Percentiles rank a stretch among this genome's conserved stretches.
Evolutionary conservation across 2,329 filamentous ascomycete genomes (phyloP).

Genomic region (Scolecobasidium constrictum): DNA sequence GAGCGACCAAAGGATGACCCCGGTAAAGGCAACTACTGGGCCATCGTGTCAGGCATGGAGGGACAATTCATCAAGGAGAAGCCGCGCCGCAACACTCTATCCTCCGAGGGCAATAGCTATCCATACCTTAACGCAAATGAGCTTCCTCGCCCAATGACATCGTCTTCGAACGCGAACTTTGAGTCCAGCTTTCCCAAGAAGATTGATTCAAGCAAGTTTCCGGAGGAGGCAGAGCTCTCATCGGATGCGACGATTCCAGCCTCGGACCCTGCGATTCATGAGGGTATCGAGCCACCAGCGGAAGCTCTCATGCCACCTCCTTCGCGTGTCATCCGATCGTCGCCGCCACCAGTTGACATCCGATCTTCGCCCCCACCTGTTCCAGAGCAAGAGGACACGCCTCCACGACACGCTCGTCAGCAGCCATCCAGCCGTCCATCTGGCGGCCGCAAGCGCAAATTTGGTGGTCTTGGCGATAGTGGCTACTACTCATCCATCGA

Average conservation of each 20-base stretch:
- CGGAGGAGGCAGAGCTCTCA: slow-evolving; percentile 38
- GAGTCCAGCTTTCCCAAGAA: slow-evolving; percentile 24
- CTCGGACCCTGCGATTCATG: slow-evolving; percentile 38
- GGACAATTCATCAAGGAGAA: slow-evolving; percentile 84
- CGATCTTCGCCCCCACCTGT: slow-evolving; percentile 93
- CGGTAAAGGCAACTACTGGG: slow-evolving; percentile 96
- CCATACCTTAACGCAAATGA: slow-evolving; percentile 19
- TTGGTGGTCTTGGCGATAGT: slow-evolving; percentile 77
- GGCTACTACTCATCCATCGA: slow-evolving; percentile 92
- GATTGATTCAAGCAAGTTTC: slow-evolving; percentile 39
- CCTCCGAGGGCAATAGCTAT: slow-evolving; percentile 35
- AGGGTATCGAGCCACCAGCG: slow-evolving; percentile 31
- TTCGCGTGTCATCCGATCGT: slow-evolving; percentile 46
- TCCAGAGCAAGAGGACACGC: slow-evolving; percentile 45
- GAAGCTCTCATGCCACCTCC: slow-evolving; percentile 28
- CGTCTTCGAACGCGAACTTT: slow-evolving; percentile 21
- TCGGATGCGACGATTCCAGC: slow-evolving; percentile 42
- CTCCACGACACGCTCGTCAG: slow-evolving; percentile 46
- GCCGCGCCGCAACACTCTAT: slow-evolving; percentile 45
- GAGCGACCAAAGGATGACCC: slow-evolving; percentile 94
- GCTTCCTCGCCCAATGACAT: slow-evolving; percentile 17
- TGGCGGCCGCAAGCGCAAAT: slow-evolving; percentile 54
- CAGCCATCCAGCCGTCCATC: slow-evolving; percentile 3
- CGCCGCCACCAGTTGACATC: slow-evolving; percentile 60
- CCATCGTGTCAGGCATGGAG: slow-evolving; percentile 83